These are phyloP conservation scores for Globisporangium splendens DNA, from an alignment of 352 stramenopile species.

Conservation along the genomic window DNA sequence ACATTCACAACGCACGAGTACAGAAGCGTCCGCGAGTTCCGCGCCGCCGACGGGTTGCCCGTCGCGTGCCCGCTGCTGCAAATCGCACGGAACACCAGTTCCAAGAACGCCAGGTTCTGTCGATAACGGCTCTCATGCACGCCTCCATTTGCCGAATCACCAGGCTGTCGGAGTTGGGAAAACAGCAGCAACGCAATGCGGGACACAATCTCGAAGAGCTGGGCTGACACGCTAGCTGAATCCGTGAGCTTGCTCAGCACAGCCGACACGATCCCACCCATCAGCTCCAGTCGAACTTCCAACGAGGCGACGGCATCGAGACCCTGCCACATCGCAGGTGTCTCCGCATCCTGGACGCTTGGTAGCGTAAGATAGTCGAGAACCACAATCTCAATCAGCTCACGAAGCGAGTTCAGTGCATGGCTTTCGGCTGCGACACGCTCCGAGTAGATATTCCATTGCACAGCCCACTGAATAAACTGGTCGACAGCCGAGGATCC, in stretches of 20 bases:
- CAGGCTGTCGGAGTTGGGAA: slow-evolving; percentile 38
- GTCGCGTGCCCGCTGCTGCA: slow-evolving; percentile 52
- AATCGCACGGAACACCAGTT: slow-evolving; percentile 63
- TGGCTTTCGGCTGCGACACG: slow-evolving; percentile 77
- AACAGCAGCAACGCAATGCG: slow-evolving; percentile 63
- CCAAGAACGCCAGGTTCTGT: slow-evolving; percentile 48
- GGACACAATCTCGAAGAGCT: slow-evolving; percentile 75
- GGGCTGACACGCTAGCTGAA: slow-evolving; percentile 43
- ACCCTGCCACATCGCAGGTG: slow-evolving; percentile 56
- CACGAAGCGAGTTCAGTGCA: slow-evolving; percentile 68
- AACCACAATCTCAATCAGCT: slow-evolving; percentile 77
- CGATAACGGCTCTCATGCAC: slow-evolving; percentile 20
- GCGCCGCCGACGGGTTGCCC: slow-evolving; percentile 69
- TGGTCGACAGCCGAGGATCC: slow-evolving; percentile 29
- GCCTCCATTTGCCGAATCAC: neutral
- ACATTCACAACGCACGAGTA: slow-evolving; percentile 79
- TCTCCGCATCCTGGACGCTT: slow-evolving; percentile 29
- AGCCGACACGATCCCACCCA: slow-evolving; percentile 57
- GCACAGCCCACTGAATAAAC: slow-evolving; percentile 74
- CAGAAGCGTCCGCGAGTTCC: slow-evolving; percentile 71
- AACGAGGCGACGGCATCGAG: slow-evolving; percentile 49
- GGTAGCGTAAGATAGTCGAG: slow-evolving; percentile 64
- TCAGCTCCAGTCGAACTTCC: slow-evolving; percentile 56
- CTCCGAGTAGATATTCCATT: slow-evolving; percentile 86
- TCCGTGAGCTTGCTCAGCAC: slow-evolving; percentile 65